Evolutionary conservation across 2,329 filamentous ascomycete genomes (phyloP).

Genomic region (Verticillium nonalfalfae): DNA sequence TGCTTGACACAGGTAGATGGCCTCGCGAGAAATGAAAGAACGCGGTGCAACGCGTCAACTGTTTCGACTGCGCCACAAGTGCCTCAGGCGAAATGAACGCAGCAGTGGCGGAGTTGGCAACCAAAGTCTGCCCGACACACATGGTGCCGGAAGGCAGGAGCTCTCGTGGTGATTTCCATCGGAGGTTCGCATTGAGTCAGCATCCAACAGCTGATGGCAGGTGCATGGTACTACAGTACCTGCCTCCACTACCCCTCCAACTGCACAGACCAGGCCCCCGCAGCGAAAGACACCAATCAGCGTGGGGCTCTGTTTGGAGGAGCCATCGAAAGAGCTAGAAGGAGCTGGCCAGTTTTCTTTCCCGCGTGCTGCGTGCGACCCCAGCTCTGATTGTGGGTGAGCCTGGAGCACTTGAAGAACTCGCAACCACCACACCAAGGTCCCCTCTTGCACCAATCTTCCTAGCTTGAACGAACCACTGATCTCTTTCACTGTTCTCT

Average conservation of each 20-base stretch:
- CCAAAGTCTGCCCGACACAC: too few species aligned
- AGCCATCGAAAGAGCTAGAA: constrained; percentile 39
- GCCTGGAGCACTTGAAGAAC: neutral
- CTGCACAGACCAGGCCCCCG: constrained; percentile 11
- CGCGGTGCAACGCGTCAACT: too few species aligned
- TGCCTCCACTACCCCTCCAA: constrained; percentile 7
- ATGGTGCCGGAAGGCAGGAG: too few species aligned
- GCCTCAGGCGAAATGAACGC: too few species aligned
- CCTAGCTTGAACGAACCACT: neutral
- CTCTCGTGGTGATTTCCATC: too few species aligned
- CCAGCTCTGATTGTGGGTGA: neutral
- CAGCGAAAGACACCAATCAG: constrained; percentile 22
- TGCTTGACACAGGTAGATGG: too few species aligned
- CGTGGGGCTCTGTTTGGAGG: neutral
- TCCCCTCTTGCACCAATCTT: constrained; percentile 1
- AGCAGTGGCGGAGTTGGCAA: too few species aligned
- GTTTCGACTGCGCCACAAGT: too few species aligned
- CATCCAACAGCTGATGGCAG: neutral
- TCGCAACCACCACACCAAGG: neutral
- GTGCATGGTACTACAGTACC: too few species aligned
- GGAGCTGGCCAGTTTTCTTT: constrained; percentile 16
- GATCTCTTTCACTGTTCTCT: constrained; percentile 1
- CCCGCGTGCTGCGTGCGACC: constrained; percentile 4
- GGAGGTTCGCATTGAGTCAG: neutral
- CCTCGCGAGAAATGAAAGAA: too few species aligned